A percentile compares a stretch with the other conserved stretches of the same genome.
phyloP scores from a whole-genome alignment of 768 basidiomycete genomes.

The Naganishia friedmannii region DNA sequence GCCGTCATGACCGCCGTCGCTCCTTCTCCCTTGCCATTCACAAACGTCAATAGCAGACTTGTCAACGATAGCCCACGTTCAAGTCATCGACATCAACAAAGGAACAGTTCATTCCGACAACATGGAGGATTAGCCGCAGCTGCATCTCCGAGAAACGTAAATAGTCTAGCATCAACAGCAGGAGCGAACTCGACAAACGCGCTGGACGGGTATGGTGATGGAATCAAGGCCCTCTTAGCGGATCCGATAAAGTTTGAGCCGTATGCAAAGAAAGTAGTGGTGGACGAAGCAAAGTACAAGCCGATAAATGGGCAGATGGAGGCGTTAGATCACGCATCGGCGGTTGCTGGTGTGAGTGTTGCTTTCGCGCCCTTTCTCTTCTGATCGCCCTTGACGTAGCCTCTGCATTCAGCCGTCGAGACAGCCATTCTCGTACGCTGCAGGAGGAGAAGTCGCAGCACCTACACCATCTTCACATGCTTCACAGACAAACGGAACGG shows the following conservation, averaged over 20 bases:
- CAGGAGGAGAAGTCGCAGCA: background rate
- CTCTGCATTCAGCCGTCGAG: conserved; percentile 15
- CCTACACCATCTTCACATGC: background rate
- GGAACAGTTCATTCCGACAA: background rate
- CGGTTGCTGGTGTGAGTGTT: conserved; percentile 5
- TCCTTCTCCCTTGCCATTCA: conserved; percentile 16
- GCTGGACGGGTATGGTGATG: conserved; percentile 38
- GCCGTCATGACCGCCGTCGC: conserved; percentile 23
- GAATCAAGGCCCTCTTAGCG: conserved; percentile 28
- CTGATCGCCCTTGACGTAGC: too few species aligned
- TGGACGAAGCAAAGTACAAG: conserved; percentile 34
- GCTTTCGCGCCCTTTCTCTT: background rate
- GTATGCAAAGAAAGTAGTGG: conserved; percentile 44
- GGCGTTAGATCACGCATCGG: background rate
- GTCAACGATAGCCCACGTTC: conserved; percentile 13
- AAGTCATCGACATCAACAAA: conserved; percentile 3
- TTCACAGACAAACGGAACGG: background rate
- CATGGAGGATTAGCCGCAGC: background rate
- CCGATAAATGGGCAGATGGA: conserved; percentile 23
- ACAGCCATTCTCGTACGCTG: conserved; percentile 40
- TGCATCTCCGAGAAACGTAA: background rate
- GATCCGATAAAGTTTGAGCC: conserved; percentile 48
- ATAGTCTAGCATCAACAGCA: conserved; percentile 1
- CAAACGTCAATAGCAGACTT: background rate
- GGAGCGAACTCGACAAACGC: conserved; percentile 34